Evolutionary conservation across 2,329 filamentous ascomycete species (phyloP).

Genomic region (Knufia petricola): DNA sequence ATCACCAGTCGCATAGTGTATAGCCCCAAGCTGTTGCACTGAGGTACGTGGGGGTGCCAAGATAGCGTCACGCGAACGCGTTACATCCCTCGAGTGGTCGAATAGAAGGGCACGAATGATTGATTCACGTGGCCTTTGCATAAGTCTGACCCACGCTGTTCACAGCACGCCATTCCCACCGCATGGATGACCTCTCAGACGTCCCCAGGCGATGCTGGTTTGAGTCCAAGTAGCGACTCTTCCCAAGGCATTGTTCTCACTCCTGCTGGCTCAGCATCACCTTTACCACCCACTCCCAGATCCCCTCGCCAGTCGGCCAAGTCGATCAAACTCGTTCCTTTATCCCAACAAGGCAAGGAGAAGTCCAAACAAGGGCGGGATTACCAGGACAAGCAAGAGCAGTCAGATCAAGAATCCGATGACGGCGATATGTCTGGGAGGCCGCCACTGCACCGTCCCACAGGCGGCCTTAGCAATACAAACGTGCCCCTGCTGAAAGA

Average conservation of each 20-base stretch:
- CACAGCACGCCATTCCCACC: constrained; percentile 11
- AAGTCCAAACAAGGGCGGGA: constrained; percentile 18
- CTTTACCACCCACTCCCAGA: constrained; percentile 11
- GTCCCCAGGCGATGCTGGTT: background rate
- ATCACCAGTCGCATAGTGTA: background rate
- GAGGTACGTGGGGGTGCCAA: background rate
- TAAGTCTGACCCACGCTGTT: background rate
- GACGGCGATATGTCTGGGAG: constrained; percentile 38
- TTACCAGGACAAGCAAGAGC: constrained; percentile 10
- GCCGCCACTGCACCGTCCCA: constrained; percentile 39
- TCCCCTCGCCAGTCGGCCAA: constrained; percentile 14
- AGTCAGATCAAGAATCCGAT: constrained; percentile 30
- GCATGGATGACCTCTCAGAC: constrained; percentile 25
- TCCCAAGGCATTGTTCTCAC: constrained; percentile 21
- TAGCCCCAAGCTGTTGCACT: background rate
- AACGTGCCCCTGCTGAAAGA: constrained; percentile 47
- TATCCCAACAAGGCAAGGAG: constrained; percentile 18
- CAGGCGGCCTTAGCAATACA: constrained; percentile 35
- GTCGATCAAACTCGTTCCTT: constrained; percentile 16
- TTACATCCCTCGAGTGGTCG: background rate
- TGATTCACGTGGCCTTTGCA: background rate
- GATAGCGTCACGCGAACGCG: background rate
- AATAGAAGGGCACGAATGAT: background rate
- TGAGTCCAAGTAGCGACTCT: constrained; percentile 21
- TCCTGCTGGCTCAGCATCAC: constrained; percentile 20